phyloP scores from a whole-genome alignment of 2,329 filamentous ascomycete genomes.

The Alternaria incomplexa region DNA sequence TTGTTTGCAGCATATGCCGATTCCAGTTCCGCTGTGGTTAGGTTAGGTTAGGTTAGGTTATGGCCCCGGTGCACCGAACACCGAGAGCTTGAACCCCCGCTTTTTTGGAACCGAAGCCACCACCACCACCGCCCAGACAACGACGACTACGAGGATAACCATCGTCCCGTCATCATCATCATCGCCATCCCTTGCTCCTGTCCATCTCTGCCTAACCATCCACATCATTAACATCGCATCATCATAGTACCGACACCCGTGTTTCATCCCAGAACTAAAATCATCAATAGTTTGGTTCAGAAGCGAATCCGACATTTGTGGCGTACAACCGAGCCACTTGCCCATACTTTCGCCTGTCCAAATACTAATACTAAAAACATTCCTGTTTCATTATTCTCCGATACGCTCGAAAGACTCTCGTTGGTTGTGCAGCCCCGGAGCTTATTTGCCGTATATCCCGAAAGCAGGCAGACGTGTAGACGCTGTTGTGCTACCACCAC shows the following conservation, averaged over 20 bases:
- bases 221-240: neutral
- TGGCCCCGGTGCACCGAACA: too few species aligned
- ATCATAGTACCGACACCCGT: neutral
- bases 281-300: neutral
- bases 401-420: neutral
- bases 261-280: neutral
- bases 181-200: neutral
- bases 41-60: neutral
- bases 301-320: neutral
- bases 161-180: neutral
- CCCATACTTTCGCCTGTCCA: neutral
- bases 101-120: neutral
- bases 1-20: neutral
- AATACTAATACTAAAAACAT: neutral
- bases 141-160: neutral
- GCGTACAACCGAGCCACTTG: neutral
- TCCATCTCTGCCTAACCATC: neutral
- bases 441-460: neutral
- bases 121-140: neutral
- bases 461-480: neutral
- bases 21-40: neutral
- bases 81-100: too few species aligned
- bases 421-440: neutral
- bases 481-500: neutral
- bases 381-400: constrained; percentile 15